Evolutionary conservation across 2,329 filamentous ascomycete genomes (phyloP), one percentile per base, ranked within the genome.

Genomic region (Epichloe elymi): DNA sequence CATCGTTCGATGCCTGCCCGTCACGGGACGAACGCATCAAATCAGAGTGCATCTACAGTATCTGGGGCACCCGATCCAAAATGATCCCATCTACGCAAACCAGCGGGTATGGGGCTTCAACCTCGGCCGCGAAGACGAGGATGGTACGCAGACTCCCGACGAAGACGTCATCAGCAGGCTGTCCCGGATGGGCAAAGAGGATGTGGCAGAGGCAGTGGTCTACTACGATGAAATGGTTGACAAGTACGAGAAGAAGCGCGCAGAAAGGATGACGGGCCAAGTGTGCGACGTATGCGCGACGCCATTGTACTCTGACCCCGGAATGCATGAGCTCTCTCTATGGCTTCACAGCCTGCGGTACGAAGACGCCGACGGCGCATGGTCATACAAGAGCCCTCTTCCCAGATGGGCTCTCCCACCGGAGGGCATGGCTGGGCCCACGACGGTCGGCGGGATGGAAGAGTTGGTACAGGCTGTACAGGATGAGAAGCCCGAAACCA

Each of bases 41-140:
- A 78, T 98, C 46, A 82, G 93, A 36, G 93, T 98, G 17, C 93
- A 98, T 62, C 75, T 98, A 15, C 93, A 98, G 64, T 95, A 88
- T 65, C 74, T 98, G 3, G 93, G 93, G 1, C 86, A 97, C 63
- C 93, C 93, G 2, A 97, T 98, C 59, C 83, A 88, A 56, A 98
- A 98, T 65, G 93, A 98, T 63, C 93, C 93, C 7, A 97, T 98
- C 59, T 98, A 98, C 66, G 89, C 88, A 60, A 98, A 98, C 64
- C 83, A 88, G 63, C 82, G 83, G 52, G 93, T 98, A 11, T 98
- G 95, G 74, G 93, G 93, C 0, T 74, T 83, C 1, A 77, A 83
- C 10, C 79, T 98, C 0, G 93, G 88, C 15, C 78, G 69, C 50
- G 72, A 77, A 51, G 80, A 84, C 55, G 70, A 74, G 14, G 84